Base-by-base conservation (phyloP, 192 early-diverging fungal species). In the Thamnidium elegans region DNA sequence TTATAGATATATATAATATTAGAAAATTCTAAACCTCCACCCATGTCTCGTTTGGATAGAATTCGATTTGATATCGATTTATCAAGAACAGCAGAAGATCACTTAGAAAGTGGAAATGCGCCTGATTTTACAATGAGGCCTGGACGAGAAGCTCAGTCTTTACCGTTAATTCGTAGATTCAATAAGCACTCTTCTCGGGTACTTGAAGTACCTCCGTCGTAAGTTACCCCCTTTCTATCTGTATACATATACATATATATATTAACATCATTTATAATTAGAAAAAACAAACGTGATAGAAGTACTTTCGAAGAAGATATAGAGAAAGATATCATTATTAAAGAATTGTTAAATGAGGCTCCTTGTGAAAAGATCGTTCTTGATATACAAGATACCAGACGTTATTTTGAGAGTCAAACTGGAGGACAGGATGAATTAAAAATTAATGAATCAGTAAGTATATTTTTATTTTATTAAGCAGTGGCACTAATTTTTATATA, bases 171-270 rank as follows among this genome's bases (percentile, higher is more conserved):
- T 59, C 73, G 93, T 50, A 73, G 89, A 23, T 93, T 94, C 69
- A 98, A 98, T 67, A 87, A 91, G 48, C 94, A 96, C 62, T 92
- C 93, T 3, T 84, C 89, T 70, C 77, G 88, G 6, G 89, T 97
- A 3, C 70, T 98, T 9, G 83, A 90, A 50, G 58, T 62, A 23
- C 62, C 53, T 26, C 42, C 61, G 6, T n/a, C 43, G 62, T 61
- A 75, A 63, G 42, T 36, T 2, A 6, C 26, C 26, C 26, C 26
- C 26, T 26, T 26, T 26, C 26, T 26, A 2, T 26, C 3, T 26
- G 26, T 26, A 26, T 26, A 26, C 26, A 26, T 26, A 26, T 3
- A 26, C 3, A 26, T 3, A 30, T 13, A 42, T 26, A 26, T 26
- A 26, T 26, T 26, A 26, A 26, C 3, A 26, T 26, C 63, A 9